These are phyloP conservation scores for Clarireedia homoeocarpa DNA, from an alignment of 2,329 filamentous ascomycete genomes.

Conservation along the genomic window DNA sequence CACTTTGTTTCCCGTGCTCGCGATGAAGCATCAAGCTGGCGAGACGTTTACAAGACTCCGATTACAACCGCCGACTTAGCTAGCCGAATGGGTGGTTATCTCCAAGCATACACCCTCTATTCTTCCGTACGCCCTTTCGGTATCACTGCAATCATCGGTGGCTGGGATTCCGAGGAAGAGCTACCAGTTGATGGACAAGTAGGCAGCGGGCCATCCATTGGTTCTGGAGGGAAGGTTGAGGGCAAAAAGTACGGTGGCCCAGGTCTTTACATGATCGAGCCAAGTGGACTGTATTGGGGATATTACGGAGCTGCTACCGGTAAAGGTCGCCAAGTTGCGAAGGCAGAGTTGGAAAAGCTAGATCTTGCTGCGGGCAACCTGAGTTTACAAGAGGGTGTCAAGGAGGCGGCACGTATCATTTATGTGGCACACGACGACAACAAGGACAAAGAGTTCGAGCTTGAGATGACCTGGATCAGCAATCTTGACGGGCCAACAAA, in stretches of 20 bases:
- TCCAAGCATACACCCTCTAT: slow-evolving; percentile 96
- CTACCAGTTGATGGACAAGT: slow-evolving; percentile 85
- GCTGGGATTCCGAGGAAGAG: slow-evolving; percentile 86
- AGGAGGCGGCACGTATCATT: slow-evolving; percentile 94
- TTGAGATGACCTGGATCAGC: slow-evolving; percentile 99
- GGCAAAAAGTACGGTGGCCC: slow-evolving; percentile 79
- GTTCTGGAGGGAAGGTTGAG: slow-evolving; percentile 75
- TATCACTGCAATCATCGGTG: slow-evolving; percentile 87
- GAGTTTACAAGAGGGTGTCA: slow-evolving; percentile 79
- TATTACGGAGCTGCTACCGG: slow-evolving; percentile 98
- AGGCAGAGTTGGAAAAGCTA: slow-evolving; percentile 97
- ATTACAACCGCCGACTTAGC: slow-evolving; percentile 86
- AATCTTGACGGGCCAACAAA: slow-evolving; percentile 77
- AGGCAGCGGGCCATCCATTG: slow-evolving; percentile 67
- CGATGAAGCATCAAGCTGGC: slow-evolving; percentile 88
- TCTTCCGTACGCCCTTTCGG: slow-evolving; percentile 94
- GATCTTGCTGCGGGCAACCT: slow-evolving; percentile 73
- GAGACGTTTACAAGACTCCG: slow-evolving; percentile 86
- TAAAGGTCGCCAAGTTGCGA: slow-evolving; percentile 93
- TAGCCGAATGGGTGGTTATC: slow-evolving; percentile 88
- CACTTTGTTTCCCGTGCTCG: slow-evolving; percentile 92
- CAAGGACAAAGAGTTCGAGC: slow-evolving; percentile 99
- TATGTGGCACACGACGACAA: slow-evolving; percentile 97
- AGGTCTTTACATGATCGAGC: slow-evolving; percentile 97
- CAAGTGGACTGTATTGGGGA: slow-evolving; percentile 94